Conservation (phyloP, 2,329 filamentous ascomycete genomes). For the Bisporella sp. region DNA sequence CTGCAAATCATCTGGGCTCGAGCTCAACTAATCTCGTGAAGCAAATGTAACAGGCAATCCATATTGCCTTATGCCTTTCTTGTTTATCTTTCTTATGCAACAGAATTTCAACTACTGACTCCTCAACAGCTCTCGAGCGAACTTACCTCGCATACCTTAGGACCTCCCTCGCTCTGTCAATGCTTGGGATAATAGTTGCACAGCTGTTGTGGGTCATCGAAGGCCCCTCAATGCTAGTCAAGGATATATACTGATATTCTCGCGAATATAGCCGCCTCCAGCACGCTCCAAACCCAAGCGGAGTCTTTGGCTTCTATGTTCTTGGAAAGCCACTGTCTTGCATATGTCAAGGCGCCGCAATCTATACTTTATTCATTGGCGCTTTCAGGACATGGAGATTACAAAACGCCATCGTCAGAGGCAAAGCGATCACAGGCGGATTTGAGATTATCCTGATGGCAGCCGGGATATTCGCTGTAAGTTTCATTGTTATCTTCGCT, state of each 20-base stretch:
- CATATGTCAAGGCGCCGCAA: constrained; percentile 34
- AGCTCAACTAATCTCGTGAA: neutral
- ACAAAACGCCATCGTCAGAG: constrained; percentile 50
- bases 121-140: constrained; percentile 56
- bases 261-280: constrained; percentile 40
- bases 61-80: no score
- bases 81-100: no score
- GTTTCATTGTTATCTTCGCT: constrained; percentile 19
- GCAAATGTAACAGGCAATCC: no score
- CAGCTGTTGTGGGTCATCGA: constrained; percentile 50
- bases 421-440: constrained; percentile 49
- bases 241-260: constrained; percentile 12
- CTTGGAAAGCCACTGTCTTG: constrained; percentile 52
- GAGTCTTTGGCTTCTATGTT: constrained; percentile 48
- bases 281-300: constrained; percentile 26
- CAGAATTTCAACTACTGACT: neutral
- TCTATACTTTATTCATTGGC: constrained; percentile 41
- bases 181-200: constrained; percentile 57
- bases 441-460: constrained; percentile 49
- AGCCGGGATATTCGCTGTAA: constrained; percentile 38
- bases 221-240: no score
- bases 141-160: constrained; percentile 70
- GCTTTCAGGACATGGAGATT: constrained; percentile 52
- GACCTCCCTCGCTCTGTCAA: constrained; percentile 61
- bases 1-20: constrained; percentile 2